Conservation (phyloP, 441 rosid species). For the Eutrema salsugineum region DNA sequence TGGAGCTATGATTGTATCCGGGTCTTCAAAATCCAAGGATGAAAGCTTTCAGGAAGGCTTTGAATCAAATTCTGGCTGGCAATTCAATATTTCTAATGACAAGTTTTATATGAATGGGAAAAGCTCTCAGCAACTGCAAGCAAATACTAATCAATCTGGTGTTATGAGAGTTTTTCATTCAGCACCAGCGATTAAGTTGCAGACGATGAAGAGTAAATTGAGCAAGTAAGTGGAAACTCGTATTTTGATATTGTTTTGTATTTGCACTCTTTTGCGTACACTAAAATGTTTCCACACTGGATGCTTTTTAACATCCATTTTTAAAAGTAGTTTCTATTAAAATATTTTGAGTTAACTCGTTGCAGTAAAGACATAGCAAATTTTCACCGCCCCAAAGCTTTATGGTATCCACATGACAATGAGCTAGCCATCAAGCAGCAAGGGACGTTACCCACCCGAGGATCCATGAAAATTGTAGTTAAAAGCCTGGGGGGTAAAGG, state of each 20-base stretch:
- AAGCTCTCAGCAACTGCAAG: constrained; percentile 81
- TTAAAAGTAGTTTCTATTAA: neutral
- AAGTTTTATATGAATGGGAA: constrained; percentile 87
- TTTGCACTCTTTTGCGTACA: constrained; percentile 1
- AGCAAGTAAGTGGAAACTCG: constrained; percentile 80
- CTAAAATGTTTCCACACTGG: neutral
- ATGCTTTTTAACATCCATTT: neutral
- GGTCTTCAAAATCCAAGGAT: constrained; percentile 46
- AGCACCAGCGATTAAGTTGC: constrained; percentile 94
- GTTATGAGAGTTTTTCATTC: constrained; percentile 86
- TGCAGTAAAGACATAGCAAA: constrained; percentile 93
- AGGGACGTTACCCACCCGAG: constrained; percentile 76
- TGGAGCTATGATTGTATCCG: constrained; percentile 87
- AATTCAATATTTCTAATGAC: constrained; percentile 96
- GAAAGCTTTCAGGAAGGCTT: constrained; percentile 46
- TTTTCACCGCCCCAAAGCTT: constrained; percentile 96
- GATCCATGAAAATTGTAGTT: constrained; percentile 84
- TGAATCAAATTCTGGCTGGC: constrained; percentile 66
- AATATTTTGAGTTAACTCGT: constrained; percentile 16
- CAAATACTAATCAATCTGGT: constrained; percentile 72
- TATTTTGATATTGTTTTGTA: constrained; percentile 6
- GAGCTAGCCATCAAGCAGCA: constrained; percentile 93
- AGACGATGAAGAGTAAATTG: constrained; percentile 88
- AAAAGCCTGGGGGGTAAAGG: constrained; percentile 99
- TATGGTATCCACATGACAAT: constrained; percentile 98